A percentile compares a stretch with the other conserved stretches of the same genome.
Conservation (phyloP, 257 asterid species). For the Nicotiana paniculata region DNA sequence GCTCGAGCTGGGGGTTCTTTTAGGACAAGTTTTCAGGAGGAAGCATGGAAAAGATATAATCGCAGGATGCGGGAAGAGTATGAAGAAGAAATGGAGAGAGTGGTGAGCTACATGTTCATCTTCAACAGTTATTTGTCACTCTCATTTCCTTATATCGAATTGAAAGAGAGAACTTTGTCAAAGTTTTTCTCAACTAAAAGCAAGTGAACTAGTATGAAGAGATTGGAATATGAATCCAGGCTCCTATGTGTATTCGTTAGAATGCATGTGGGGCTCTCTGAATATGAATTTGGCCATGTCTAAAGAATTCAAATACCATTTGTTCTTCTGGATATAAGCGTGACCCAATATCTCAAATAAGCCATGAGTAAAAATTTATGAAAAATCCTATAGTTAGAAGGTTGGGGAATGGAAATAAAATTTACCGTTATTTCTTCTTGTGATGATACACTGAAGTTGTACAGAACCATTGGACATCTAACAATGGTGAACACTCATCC, state of each 20-base stretch:
- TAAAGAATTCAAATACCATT: background rate
- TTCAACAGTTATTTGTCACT: constrained; percentile 3
- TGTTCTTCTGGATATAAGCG: background rate
- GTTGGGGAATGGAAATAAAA: background rate
- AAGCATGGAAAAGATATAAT: constrained; percentile 76
- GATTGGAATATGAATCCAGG: background rate
- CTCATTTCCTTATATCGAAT: background rate
- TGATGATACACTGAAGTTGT: background rate
- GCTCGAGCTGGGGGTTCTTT: constrained; percentile 38
- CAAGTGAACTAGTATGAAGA: background rate
- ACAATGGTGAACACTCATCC: background rate
- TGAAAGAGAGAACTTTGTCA: background rate
- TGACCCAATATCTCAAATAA: background rate
- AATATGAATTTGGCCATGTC: background rate
- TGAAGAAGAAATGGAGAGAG: constrained; percentile 98
- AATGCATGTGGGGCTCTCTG: background rate
- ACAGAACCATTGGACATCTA: background rate
- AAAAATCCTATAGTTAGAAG: background rate
- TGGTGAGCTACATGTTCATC: constrained; percentile 44
- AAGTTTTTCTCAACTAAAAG: background rate
- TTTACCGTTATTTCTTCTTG: background rate
- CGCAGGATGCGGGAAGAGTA: constrained; percentile 86
- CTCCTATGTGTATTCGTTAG: background rate
- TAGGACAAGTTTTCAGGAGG: constrained; percentile 60
- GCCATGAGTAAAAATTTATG: background rate